Base-by-base conservation (phyloP, 1,284 basidiomycete species). In the Rhodotorula sp. region DNA sequence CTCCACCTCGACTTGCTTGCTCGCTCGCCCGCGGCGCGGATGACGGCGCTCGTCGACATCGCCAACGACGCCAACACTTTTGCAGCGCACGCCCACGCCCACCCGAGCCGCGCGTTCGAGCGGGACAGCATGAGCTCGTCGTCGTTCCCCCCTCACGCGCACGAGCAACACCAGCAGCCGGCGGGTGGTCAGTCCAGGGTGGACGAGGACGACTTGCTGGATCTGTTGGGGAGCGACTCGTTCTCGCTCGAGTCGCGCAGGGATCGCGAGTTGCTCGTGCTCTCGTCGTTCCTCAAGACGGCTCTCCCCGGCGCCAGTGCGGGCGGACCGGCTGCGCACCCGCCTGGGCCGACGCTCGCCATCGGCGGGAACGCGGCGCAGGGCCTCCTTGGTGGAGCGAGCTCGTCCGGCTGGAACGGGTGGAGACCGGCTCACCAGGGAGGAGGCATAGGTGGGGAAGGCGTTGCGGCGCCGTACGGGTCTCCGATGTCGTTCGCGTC, bases 171-270 rank as follows among this genome's bases (percentile, higher is more conserved):
- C 44, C 27, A 15, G 27, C 56, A 19, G 19, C 22, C 27, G 36
- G 17, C 8, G 36, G 36, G 32, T 22, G 39, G 24, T 19, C 32
- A 10, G 44, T 59, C 4, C 58, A 58, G 20, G 39, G 58, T 66
- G 4, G 64, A 66, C 44, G 64, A 65, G 32, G 68, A 70, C 6
- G 70, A 71, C 59, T 49, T 59, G 10, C 57, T 59, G 30, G 49
- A 63, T 22, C 47, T 71, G 27, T 62, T 63, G 9, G 34, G 64
- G 20, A 48, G 46, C 34, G 63, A 61, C 46, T 36, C 59, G 9
- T 62, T 71, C 62, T 59, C 66, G 27, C 59, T 71, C 58, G 70
- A 71, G 30, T 46, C 49, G 30, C 34, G 52, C 46, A 53, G 70
- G 32, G 70, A 71, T 24, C 49, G 55, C 22, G 70, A 71, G 17